Evolutionary conservation across 805 yeast species (phyloP).

Genomic region (Candida koratica): DNA sequence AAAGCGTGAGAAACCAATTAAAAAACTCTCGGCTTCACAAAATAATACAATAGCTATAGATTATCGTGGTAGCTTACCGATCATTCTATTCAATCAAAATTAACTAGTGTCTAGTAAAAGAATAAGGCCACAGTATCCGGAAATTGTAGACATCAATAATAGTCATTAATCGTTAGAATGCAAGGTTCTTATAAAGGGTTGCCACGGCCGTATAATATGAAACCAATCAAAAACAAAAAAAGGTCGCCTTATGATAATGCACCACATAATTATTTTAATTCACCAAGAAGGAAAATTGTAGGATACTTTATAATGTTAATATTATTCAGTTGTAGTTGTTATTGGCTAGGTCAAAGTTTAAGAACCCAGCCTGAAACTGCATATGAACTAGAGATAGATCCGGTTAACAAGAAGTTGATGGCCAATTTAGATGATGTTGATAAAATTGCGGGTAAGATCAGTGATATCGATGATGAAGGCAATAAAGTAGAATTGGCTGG

Average conservation of each 20-base stretch:
- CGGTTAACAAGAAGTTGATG: conserved; percentile 7
- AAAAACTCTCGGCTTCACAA: no score
- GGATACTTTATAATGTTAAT: conserved; percentile 37
- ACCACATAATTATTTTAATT: conserved; percentile 30
- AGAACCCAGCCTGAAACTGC: conserved; percentile 21
- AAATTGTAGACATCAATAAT: no score
- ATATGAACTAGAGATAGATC: conserved; percentile 22
- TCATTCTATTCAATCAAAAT: no score
- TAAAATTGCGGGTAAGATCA: conserved; percentile 15
- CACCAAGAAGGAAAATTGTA: conserved; percentile 34
- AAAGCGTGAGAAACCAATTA: no score
- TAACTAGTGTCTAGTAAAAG: no score
- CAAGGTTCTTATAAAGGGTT: conserved; percentile 44
- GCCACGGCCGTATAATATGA: conserved; percentile 46
- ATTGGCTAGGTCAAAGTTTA: conserved; percentile 35
- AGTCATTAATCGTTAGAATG: no score
- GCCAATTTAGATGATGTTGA: conserved; percentile 23
- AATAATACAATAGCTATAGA: no score
- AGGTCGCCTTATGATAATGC: conserved; percentile 33
- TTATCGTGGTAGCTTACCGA: no score
- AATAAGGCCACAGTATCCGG: no score
- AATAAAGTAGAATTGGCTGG: conserved; percentile 35
- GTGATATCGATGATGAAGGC: conserved; percentile 20
- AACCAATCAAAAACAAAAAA: conserved; percentile 32
- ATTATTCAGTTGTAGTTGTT: conserved; percentile 33